Evolutionary conservation across 768 basidiomycete genomes (phyloP), one percentile per base, ranked within the genome.

Genomic region (Astraeus odoratus): DNA sequence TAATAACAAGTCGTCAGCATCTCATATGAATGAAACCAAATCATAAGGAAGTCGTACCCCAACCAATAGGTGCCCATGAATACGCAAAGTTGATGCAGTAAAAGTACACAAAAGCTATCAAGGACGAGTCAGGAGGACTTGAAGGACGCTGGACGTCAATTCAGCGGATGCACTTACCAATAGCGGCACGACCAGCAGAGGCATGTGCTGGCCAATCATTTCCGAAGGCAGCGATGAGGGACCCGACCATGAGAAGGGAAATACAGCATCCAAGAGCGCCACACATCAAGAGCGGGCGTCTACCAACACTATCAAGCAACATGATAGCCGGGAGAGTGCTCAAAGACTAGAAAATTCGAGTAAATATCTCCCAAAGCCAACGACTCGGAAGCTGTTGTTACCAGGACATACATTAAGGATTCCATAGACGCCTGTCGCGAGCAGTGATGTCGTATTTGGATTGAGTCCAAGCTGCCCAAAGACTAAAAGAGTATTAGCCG

Each of bases 361-460:
- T 26, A 29, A 23, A 27, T 45, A 23, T 39, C 15, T 19, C n/a
- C n/a, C n/a, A n/a, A 33, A 34, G 30, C 7, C 18, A 31, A n/a
- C 8, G 13, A 9, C 16, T 23, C 19, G 18, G 13, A 26, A 15
- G 48, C 23, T 39, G 29, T 15, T 4, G 16, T 16, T 4, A 10
- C 3, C 19, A 10, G 2, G 22, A 50, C 54, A 30, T 37, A 56
- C 57, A 12, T 61, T 66, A 13, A 64, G 60, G 49, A 70, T 55
- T 6, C 69, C 70, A 16, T 61, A 68, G 18, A 69, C 66, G 10
- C 70, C 70, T 1, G 68, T 67, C n/a, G 70, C 70, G 8, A 71
- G 51, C 5, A 71, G 47, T 7, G 70, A 71, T 1, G 70, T 66
- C 1, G 70, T 70, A 29, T 61, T 67, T 0, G 62, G 64, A 18